Percentiles rank a stretch among this genome's conserved stretches.
These are phyloP conservation scores for Acacia crassicarpa DNA, from an alignment of 306 rosid species.

Conservation along the genomic window DNA sequence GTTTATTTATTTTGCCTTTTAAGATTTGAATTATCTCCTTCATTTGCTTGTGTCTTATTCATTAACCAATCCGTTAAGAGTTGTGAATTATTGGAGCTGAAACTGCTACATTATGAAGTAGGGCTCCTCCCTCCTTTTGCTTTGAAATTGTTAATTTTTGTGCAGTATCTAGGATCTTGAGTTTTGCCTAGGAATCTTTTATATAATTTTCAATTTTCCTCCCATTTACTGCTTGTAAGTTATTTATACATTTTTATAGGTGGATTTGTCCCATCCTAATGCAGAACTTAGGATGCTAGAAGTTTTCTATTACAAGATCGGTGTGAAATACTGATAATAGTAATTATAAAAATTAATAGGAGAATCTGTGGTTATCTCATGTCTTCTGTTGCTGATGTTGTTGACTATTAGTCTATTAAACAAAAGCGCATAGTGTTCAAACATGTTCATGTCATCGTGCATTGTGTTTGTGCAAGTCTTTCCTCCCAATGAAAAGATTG, in stretches of 20 bases:
- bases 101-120: no score
- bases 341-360: background rate
- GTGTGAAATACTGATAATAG: constrained; percentile 26
- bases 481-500: constrained; percentile 78
- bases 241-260: constrained; percentile 38
- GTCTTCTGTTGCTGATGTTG: constrained; percentile 6
- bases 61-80: no score
- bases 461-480: constrained; percentile 53
- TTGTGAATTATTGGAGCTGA: no score
- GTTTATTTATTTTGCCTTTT: no score
- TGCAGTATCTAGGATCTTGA: no score
- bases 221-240: background rate
- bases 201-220: background rate
- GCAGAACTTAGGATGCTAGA: constrained; percentile 82
- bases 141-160: no score
- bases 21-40: no score
- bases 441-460: constrained; percentile 21
- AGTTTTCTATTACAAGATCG: constrained; percentile 89
- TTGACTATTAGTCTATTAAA: background rate
- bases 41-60: no score
- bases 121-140: no score
- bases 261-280: constrained; percentile 71
- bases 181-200: background rate
- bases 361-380: background rate
- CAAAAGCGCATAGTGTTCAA: background rate